Evolutionary conservation across 2,329 filamentous ascomycete species (phyloP).

Genomic region (Sporothrix euskadiensis): DNA sequence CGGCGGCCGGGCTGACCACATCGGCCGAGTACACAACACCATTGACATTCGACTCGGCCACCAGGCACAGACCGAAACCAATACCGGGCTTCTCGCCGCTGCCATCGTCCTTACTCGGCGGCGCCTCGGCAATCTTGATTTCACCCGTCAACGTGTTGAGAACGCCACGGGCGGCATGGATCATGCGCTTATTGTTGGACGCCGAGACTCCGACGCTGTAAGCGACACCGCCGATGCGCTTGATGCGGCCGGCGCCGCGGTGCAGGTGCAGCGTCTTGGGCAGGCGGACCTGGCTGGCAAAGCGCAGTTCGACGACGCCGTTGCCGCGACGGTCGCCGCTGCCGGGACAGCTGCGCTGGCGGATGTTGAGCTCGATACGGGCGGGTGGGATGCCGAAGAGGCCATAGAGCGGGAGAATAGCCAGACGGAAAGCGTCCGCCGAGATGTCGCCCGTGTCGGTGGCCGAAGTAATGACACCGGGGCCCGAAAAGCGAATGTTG

Average conservation of each 20-base stretch:
- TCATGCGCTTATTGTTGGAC: conserved; percentile 93
- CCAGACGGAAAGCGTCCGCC: conserved; percentile 90
- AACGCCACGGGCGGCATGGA: conserved; percentile 82
- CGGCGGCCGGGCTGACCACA: conserved; percentile 69
- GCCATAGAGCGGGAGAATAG: conserved; percentile 84
- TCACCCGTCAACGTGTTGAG: conserved; percentile 84
- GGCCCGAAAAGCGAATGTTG: conserved; percentile 85
- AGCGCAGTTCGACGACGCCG: conserved; percentile 89
- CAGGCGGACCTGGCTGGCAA: conserved; percentile 87
- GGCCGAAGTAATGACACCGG: conserved; percentile 77
- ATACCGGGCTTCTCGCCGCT: conserved; percentile 73
- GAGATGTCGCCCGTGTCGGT: conserved; percentile 63
- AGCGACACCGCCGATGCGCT: conserved; percentile 86
- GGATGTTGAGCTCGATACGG: conserved; percentile 80
- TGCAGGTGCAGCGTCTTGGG: conserved; percentile 91
- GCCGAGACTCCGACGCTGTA: conserved; percentile 91
- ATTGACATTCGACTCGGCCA: conserved; percentile 82
- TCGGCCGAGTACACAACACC: conserved; percentile 89
- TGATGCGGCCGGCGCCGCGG: conserved; percentile 79
- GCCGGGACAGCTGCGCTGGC: conserved; percentile 77
- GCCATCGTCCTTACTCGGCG: conserved; percentile 55
- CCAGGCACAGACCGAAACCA: conserved; percentile 85
- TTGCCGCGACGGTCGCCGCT: conserved; percentile 76
- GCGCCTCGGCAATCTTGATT: conserved; percentile 74
- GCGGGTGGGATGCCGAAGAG: conserved; percentile 80